Conservation (phyloP, 2,329 filamentous ascomycete species). For the Talaromyces sp. region DNA sequence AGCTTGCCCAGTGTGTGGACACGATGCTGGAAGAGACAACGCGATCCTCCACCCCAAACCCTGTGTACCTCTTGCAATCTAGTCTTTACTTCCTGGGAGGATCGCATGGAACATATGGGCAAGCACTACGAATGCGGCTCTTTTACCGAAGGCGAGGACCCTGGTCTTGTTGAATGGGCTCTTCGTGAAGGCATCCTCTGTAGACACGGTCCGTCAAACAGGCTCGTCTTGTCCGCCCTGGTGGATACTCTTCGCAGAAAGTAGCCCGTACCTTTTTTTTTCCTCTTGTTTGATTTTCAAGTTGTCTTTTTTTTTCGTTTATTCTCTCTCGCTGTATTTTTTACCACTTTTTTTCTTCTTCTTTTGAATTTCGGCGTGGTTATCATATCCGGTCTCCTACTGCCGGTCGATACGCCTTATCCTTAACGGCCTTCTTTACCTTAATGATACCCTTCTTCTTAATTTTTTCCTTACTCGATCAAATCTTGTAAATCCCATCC, state of each 20-base stretch:
- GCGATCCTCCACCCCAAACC: slow-evolving; percentile 58
- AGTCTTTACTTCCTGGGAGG: slow-evolving; percentile 71
- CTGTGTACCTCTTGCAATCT: slow-evolving; percentile 56
- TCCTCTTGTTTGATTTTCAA: not conserved
- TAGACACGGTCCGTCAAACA: not conserved
- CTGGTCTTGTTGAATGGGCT: slow-evolving; percentile 37
- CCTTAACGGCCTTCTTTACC: not conserved
- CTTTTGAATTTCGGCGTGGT: not conserved
- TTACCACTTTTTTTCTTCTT: not conserved
- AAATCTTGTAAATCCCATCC: not conserved
- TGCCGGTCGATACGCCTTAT: not conserved
- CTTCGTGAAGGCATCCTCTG: slow-evolving; percentile 23
- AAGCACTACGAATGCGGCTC: slow-evolving; percentile 66
- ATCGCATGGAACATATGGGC: slow-evolving; percentile 82
- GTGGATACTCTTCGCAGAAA: not conserved
- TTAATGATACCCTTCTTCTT: not conserved
- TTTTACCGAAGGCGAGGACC: slow-evolving; percentile 30
- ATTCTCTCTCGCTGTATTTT: no score
- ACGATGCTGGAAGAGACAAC: slow-evolving; percentile 56
- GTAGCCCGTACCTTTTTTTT: not conserved
- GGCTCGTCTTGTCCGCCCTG: not conserved
- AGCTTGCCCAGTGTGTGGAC: slow-evolving; percentile 53
- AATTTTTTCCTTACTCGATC: not conserved
- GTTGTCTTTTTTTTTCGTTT: not conserved
- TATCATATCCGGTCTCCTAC: not conserved